These are phyloP conservation scores for Rutstroemia sp. DNA, from an alignment of 2,329 filamentous ascomycete genomes.

Conservation along the genomic window DNA sequence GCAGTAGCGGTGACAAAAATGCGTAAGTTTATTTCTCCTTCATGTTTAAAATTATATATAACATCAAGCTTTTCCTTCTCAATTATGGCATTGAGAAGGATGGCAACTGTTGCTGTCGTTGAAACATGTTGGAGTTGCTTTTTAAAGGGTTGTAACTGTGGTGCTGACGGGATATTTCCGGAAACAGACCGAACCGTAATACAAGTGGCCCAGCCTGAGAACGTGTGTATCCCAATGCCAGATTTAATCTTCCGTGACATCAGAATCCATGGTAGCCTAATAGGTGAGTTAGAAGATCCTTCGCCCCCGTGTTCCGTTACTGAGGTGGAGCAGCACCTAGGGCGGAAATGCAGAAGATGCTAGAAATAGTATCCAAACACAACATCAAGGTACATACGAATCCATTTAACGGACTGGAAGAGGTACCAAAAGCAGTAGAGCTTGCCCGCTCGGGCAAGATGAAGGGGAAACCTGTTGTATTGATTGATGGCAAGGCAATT, in stretches of 20 bases:
- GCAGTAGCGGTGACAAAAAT: conserved; percentile 50
- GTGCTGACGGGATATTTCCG: neutral
- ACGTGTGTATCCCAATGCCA: conserved; percentile 32
- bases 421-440: conserved; percentile 42
- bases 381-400: conserved; percentile 43
- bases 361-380: conserved; percentile 38
- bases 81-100: neutral
- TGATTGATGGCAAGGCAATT: conserved; percentile 38
- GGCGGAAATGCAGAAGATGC: conserved; percentile 39
- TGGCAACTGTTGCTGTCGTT: neutral
- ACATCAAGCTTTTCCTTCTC: neutral
- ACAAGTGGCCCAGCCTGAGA: conserved; percentile 47
- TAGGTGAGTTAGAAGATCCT: conserved; percentile 10
- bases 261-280: conserved; percentile 39
- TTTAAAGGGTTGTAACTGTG: neutral
- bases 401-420: conserved; percentile 43
- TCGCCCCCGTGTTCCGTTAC: conserved; percentile 1
- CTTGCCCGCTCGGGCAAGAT: conserved; percentile 45
- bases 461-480: conserved; percentile 45
- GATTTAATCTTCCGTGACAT: conserved; percentile 49
- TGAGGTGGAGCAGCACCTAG: conserved; percentile 30
- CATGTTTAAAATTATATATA: neutral
- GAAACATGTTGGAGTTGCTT: neutral
- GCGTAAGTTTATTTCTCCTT: conserved; percentile 31
- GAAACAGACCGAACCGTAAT: conserved; percentile 39